These are phyloP conservation scores for Populus hybrid DNA, from an alignment of 441 rosid species.

Conservation along the genomic window DNA sequence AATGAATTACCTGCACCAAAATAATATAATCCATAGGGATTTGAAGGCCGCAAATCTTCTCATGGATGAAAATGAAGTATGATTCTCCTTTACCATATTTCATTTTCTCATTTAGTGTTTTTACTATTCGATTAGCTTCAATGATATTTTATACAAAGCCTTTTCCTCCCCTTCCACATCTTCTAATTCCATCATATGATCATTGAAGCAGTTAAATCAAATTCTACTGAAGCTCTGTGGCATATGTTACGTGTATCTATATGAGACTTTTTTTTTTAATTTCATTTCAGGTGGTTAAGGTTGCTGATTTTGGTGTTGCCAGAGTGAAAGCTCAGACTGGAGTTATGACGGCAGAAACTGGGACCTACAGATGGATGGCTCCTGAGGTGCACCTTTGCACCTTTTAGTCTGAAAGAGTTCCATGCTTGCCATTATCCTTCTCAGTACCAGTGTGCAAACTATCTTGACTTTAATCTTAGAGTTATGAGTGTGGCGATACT, in stretches of 20 bases:
- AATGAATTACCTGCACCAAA: conserved; percentile 97
- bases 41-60: conserved; percentile 97
- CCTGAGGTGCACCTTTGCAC: conserved; percentile 66
- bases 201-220: neutral
- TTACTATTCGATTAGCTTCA: neutral
- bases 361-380: conserved; percentile 99
- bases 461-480: neutral
- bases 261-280: neutral
- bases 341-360: conserved; percentile 99
- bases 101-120: neutral
- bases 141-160: neutral
- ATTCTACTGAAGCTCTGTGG: neutral
- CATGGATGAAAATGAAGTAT: conserved; percentile 98
- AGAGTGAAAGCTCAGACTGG: conserved; percentile 92
- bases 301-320: conserved; percentile 98
- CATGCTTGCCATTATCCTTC: neutral
- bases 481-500: neutral
- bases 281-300: conserved; percentile 72
- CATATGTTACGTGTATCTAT: neutral
- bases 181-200: neutral
- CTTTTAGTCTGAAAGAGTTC: neutral
- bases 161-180: neutral
- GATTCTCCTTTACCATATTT: conserved; percentile 16
- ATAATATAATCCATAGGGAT: conserved; percentile 94
- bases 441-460: neutral